Percentiles rank a stretch among this genome's conserved stretches.
Evolutionary conservation across 1,284 basidiomycete species (phyloP).

Genomic region (Rhodotorula sp.): DNA sequence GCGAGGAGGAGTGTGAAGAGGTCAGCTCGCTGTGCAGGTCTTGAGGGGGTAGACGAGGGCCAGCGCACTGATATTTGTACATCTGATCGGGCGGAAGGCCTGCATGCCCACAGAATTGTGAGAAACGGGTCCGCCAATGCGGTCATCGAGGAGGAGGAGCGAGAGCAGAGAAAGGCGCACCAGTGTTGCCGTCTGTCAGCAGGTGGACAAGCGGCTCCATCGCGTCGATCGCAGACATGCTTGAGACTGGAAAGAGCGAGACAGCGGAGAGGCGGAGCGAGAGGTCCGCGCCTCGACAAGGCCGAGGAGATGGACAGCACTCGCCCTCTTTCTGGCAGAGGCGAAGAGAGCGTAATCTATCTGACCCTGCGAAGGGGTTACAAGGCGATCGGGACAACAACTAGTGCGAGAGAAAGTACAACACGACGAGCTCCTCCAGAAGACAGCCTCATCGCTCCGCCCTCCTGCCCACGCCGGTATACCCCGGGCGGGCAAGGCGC

Average conservation of each 20-base stretch:
- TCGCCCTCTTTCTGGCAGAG: too few species aligned
- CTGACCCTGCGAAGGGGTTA: neutral
- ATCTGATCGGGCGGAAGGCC: constrained; percentile 16
- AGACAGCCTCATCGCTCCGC: neutral
- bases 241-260: neutral
- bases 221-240: neutral
- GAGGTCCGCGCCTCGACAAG: too few species aligned
- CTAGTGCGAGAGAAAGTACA: neutral
- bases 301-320: too few species aligned
- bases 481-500: too few species aligned
- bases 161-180: neutral
- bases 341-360: too few species aligned
- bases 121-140: neutral
- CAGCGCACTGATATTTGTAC: constrained; percentile 17
- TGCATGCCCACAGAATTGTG: neutral
- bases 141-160: neutral
- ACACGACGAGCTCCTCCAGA: neutral
- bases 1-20: neutral
- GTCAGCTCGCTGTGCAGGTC: neutral
- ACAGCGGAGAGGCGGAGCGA: too few species aligned
- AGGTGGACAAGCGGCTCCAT: neutral
- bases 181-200: neutral
- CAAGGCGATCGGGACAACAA: neutral
- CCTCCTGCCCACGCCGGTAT: too few species aligned
- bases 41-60: neutral